phyloP scores from a whole-genome alignment of 140 eudicot species.

The Anethum foeniculum region DNA sequence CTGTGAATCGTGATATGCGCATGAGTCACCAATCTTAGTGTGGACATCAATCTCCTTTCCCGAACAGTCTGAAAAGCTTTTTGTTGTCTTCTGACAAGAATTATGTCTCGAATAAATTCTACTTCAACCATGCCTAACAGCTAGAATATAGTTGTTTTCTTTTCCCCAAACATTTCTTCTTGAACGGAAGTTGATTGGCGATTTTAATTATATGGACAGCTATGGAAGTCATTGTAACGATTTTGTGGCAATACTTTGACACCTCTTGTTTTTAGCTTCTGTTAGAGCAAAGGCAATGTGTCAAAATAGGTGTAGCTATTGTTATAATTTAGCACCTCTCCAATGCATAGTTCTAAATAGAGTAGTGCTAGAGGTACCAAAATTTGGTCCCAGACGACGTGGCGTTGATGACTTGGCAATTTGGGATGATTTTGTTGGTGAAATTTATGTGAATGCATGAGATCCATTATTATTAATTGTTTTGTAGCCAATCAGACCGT shows the following conservation, averaged over 20 bases:
- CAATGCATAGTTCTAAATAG: no score
- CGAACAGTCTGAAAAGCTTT: neutral
- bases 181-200: neutral
- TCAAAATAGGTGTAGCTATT: no score
- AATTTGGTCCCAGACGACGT: no score
- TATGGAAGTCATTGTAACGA: neutral
- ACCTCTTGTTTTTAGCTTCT: neutral
- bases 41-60: neutral
- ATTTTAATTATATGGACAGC: neutral
- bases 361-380: no score
- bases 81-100: neutral
- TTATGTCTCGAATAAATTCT: neutral
- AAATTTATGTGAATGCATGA: no score
- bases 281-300: neutral
- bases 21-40: neutral
- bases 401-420: no score
- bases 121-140: neutral
- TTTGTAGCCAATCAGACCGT: no score
- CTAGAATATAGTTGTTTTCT: neutral
- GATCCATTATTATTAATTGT: no score
- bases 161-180: neutral
- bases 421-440: no score
- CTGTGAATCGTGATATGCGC: neutral
- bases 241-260: neutral
- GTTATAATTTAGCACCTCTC: no score